phyloP scores from a whole-genome alignment of 2,329 filamentous ascomycete genomes.

The Colletotrichum sojae region DNA sequence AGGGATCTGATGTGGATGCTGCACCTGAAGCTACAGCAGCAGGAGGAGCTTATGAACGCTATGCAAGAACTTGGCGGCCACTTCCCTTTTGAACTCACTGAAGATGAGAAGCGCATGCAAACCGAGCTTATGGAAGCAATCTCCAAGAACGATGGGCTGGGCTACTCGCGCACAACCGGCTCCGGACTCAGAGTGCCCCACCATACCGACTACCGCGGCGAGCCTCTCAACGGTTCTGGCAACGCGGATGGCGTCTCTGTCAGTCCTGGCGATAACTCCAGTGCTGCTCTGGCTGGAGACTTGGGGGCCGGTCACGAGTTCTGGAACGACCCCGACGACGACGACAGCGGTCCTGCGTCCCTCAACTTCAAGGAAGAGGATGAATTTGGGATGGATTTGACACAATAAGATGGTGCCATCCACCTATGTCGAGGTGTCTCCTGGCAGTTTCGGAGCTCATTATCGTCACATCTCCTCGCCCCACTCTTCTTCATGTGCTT shows the following conservation, averaged over 20 bases:
- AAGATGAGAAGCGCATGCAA: constrained; percentile 96
- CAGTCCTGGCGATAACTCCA: constrained; percentile 65
- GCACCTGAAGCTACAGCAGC: constrained; percentile 88
- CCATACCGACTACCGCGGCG: constrained; percentile 92
- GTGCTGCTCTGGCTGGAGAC: constrained; percentile 58
- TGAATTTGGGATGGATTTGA: constrained; percentile 88
- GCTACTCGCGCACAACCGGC: constrained; percentile 86
- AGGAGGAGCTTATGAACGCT: constrained; percentile 85
- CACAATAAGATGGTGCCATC: constrained; percentile 52
- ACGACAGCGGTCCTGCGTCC: constrained; percentile 75
- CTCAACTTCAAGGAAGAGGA: constrained; percentile 95
- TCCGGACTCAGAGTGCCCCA: constrained; percentile 92
- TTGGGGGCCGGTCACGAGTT: constrained; percentile 68
- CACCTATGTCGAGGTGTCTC: background rate
- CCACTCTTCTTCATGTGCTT: background rate
- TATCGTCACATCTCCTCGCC: background rate
- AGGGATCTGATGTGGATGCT: constrained; percentile 98
- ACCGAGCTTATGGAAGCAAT: constrained; percentile 91
- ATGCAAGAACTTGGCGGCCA: constrained; percentile 80
- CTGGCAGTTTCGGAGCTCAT: background rate
- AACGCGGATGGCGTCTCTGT: constrained; percentile 61
- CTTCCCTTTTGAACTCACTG: constrained; percentile 86
- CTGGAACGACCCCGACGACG: constrained; percentile 80
- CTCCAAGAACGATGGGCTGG: constrained; percentile 86
- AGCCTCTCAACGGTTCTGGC: constrained; percentile 71